Base-by-base conservation (phyloP, 768 basidiomycete species). In the Obba rivulosa region DNA sequence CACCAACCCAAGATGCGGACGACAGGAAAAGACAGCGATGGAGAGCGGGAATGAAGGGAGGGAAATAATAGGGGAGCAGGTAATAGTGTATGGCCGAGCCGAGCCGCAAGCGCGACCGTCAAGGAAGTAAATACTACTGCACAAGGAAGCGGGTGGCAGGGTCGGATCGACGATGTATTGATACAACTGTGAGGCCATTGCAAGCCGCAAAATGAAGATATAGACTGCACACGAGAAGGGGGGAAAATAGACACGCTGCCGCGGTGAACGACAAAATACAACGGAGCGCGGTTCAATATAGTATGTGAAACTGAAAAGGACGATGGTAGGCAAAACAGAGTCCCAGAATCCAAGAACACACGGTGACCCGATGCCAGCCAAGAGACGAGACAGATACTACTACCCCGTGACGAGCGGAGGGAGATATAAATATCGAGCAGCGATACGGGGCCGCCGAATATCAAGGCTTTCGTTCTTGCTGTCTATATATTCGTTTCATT, bases 271-370 rank as follows among this genome's bases (percentile, higher is more conserved):
- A 51, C 42, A 24, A 41, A 49, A 54, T 31, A 37, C 49, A 52
- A n/a, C 51, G 54, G 45, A 44, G 34, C 52, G 45, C 36, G 44
- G 48, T 50, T 47, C 52, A 55, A 39, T 52, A 51, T 48, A 50
- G 48, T 51, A 50, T 41, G 17, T 22, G 22, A 31, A 48, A 52
- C 22, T 20, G 31, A 35, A 43, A 46, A 31, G n/a, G 48, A 53
- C 49, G 53, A 59, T 53, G 54, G 48, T 54, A 49, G 44, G 56
- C 49, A 46, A 57, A 55, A 44, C 46, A 53, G 43, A 48, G 55
- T 57, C 55, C 52, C 48, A 51, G 43, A 63, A 74, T 67, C 65
- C 73, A 70, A 71, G 63, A 72, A 67, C 65, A 71, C 66, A 66
- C 47, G 49, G 51, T 14, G 53, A 46, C 44, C 48, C 45, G 35